phyloP scores from a whole-genome alignment of 192 early-diverging fungal species.

The Spinellus fusiger region DNA sequence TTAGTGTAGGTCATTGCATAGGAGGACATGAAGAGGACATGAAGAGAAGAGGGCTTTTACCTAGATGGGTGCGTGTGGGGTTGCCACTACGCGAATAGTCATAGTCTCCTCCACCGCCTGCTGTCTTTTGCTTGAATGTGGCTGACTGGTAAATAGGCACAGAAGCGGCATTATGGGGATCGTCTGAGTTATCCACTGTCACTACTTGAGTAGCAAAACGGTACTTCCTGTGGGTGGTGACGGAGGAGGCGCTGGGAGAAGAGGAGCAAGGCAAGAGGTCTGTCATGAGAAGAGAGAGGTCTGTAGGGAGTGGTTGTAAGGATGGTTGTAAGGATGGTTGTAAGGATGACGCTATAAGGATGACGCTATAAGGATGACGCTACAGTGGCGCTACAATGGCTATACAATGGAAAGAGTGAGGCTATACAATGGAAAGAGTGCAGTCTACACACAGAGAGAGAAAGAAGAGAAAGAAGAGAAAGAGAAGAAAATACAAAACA shows the following conservation, averaged over 20 bases:
- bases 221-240: slow-evolving; percentile 44
- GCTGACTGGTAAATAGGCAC: slow-evolving; percentile 98
- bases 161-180: slow-evolving; percentile 85
- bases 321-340: not conserved
- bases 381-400: no score
- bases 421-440: no score
- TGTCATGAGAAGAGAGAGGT: not conserved
- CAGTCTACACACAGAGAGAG: no score
- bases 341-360: not conserved
- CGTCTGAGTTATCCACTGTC: slow-evolving; percentile 65
- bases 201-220: slow-evolving; percentile 74
- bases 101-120: slow-evolving; percentile 81
- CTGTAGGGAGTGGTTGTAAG: not conserved
- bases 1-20: not conserved
- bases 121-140: slow-evolving; percentile 89
- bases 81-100: slow-evolving; percentile 97
- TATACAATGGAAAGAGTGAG: no score
- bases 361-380: no score
- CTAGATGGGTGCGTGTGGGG: slow-evolving; percentile 90
- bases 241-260: slow-evolving; percentile 12
- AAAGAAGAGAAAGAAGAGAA: no score
- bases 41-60: no score
- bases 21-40: no score
- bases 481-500: no score
- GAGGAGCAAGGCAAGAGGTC: not conserved